Base-by-base conservation (phyloP, 371 early-diverging fungal species). In the Entomophthora muscae region DNA sequence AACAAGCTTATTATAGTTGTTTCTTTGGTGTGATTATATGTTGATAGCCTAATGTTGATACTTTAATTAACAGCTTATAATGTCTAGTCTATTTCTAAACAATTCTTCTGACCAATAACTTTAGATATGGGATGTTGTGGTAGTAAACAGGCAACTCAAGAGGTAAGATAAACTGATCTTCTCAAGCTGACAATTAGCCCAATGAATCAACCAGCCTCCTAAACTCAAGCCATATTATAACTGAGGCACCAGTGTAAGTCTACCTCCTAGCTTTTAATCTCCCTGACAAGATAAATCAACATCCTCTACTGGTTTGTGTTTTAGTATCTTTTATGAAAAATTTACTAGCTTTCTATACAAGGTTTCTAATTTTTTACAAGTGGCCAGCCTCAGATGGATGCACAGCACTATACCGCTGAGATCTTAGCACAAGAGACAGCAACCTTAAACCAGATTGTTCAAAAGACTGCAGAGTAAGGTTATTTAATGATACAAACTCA, bases 391-490 rank as follows among this genome's bases (percentile, higher is more conserved):
- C 22, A 55, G 24, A 55, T 55, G 56, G 56, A 55, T 24, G 56
- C 56, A 12, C 56, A 55, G 28, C 22, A 55, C 28, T 55, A 55
- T 26, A n/a, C 3, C 3, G 56, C 56, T 22, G 56, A 55, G n/a
- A 55, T 55, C 12, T 27, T 55, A 13, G 56, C 22, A 17, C 22
- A 27, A 26, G 56, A 55, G n/a, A 12, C 56, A 22, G 56, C 56
- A 17, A 55, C 56, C 24, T 55, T 55, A 27, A 55, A 55, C 28
- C 24, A 55, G n/a, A 55, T 55, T 55, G 56, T 55, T 26, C 56
- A 55, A 55, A 55, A 55, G n/a, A 55, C 56, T 24, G 56, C 56
- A 22, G 56, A 55, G 56, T 55, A 55, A 55, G 56, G 28, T 55
- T 24, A 55, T 22, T 12, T 55, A 7, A 17, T 55, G 28, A 55